phyloP scores from a whole-genome alignment of 805 yeast genomes.

The Maudiozyma turicensis region DNA sequence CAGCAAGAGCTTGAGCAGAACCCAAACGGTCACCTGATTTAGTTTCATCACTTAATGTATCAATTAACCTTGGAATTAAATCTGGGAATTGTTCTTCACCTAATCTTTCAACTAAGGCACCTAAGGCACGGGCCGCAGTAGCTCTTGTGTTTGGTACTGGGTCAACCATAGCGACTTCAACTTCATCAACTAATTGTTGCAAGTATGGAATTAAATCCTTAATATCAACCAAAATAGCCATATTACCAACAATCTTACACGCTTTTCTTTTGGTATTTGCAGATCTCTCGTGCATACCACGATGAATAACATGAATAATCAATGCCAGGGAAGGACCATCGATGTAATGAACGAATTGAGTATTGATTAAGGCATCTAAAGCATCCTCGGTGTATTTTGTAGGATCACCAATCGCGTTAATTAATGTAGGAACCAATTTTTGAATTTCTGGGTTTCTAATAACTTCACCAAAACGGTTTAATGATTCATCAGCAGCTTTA shows the following conservation, averaged over 20 bases:
- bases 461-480: conserved; percentile 91
- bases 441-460: conserved; percentile 96
- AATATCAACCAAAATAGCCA: conserved; percentile 91
- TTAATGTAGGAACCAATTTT: conserved; percentile 72
- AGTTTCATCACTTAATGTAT: conserved; percentile 63
- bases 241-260: conserved; percentile 96
- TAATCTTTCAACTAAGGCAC: conserved; percentile 88
- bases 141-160: conserved; percentile 97
- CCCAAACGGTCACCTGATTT: conserved; percentile 91
- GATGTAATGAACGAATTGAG: conserved; percentile 93
- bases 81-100: conserved; percentile 96
- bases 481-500: conserved; percentile 82
- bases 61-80: conserved; percentile 70
- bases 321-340: conserved; percentile 97
- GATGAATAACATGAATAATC: conserved; percentile 85
- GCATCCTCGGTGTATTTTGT: conserved; percentile 84
- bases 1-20: conserved; percentile 93
- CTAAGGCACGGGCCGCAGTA: conserved; percentile 94
- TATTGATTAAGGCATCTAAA: conserved; percentile 70
- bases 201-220: conserved; percentile 80
- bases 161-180: conserved; percentile 93
- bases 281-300: conserved; percentile 94
- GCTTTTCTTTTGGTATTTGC: conserved; percentile 88
- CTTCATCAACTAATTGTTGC: conserved; percentile 63
- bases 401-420: conserved; percentile 94